These are phyloP conservation scores for Volvox carteri DNA, from an alignment of 163 green algal species.

Conservation along the genomic window DNA sequence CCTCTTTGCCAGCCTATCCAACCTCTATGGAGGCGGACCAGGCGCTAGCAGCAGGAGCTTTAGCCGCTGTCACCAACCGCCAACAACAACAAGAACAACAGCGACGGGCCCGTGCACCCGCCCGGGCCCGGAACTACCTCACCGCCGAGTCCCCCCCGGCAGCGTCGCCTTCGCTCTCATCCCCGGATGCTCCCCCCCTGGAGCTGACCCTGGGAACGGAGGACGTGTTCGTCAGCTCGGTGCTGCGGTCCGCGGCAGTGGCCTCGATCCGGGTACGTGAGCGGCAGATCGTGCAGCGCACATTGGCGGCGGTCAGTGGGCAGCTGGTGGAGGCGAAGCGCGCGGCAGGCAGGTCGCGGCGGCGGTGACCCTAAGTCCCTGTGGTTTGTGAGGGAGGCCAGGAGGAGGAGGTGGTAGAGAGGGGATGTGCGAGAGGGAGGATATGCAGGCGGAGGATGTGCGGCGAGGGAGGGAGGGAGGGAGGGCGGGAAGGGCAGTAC, in stretches of 20 bases:
- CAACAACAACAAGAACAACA: too few species aligned
- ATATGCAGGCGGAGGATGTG: too few species aligned
- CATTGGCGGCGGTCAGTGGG: background rate
- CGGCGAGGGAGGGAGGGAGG: too few species aligned
- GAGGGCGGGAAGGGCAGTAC: too few species aligned
- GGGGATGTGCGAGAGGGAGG: too few species aligned
- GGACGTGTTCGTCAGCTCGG: slow-evolving; percentile 3
- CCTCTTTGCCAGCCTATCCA: slow-evolving; percentile 23
- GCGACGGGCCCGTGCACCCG: slow-evolving; percentile 13
- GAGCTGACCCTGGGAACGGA: slow-evolving; percentile 25
- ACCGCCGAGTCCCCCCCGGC: background rate
- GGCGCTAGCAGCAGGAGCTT: slow-evolving; percentile 19
- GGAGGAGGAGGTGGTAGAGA: too few species aligned
- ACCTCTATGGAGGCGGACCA: slow-evolving; percentile 43
- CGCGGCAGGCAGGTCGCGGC: background rate
- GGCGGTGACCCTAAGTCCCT: too few species aligned
- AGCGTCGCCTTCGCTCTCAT: background rate
- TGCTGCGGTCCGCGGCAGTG: slow-evolving; percentile 30
- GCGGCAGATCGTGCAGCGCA: slow-evolving; percentile 47
- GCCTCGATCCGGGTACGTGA: slow-evolving; percentile 36
- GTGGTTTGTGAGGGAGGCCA: too few species aligned
- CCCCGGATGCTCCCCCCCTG: background rate
- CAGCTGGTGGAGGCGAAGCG: slow-evolving; percentile 16
- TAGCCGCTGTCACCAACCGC: slow-evolving; percentile 11
- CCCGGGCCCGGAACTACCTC: background rate